Evolutionary conservation across 441 rosid genomes (phyloP).

Genomic region (Hura crepitans): DNA sequence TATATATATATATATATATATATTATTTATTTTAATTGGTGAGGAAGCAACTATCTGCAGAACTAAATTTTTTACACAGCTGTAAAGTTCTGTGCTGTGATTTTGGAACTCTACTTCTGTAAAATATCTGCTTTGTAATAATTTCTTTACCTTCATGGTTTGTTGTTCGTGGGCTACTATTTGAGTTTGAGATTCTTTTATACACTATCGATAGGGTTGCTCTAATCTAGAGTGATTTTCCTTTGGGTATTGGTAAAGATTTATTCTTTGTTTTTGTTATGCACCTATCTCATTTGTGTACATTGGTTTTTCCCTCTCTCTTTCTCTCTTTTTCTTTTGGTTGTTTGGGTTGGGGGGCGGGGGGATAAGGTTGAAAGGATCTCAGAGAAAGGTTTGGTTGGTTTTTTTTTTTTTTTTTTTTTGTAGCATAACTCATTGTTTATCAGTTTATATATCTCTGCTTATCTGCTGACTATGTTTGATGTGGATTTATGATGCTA

Average conservation of each 20-base stretch:
- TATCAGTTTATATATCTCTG: conserved; percentile 9
- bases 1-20: too few relatives aligned
- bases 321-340: not conserved
- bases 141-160: not conserved
- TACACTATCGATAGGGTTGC: not conserved
- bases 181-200: not conserved
- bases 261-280: not conserved
- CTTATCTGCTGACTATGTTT: conserved; percentile 30
- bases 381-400: conserved; percentile 12
- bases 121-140: too few relatives aligned
- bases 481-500: conserved; percentile 38
- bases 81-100: not conserved
- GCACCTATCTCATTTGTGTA: not conserved
- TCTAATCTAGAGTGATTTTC: not conserved
- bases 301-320: not conserved
- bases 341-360: too few relatives aligned
- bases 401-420: not conserved
- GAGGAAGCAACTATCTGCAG: not conserved
- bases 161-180: not conserved
- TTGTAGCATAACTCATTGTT: not conserved
- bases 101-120: not conserved
- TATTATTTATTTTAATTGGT: too few relatives aligned
- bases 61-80: not conserved
- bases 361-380: not conserved
- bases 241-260: not conserved